A percentile compares a stretch with the other conserved stretches of the same genome.
phyloP scores from a whole-genome alignment of 495 filamentous ascomycete genomes.

The Penicillium herquei region DNA sequence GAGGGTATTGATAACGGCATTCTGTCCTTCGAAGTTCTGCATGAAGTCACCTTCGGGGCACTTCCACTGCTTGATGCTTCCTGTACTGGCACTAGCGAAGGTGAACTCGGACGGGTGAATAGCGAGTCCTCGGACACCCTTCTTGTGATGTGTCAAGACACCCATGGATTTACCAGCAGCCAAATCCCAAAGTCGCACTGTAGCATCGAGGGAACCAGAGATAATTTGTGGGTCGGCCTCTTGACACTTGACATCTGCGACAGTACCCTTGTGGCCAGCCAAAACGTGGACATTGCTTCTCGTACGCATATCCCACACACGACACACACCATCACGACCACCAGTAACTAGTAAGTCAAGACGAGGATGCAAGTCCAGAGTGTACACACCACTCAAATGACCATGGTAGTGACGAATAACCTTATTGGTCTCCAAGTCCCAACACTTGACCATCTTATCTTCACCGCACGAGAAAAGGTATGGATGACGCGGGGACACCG shows the following conservation, averaged over 20 bases:
- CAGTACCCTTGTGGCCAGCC: constrained; percentile 82
- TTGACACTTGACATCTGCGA: constrained; percentile 87
- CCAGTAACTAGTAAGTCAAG: constrained; percentile 94
- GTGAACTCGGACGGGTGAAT: constrained; percentile 94
- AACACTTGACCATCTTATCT: constrained; percentile 99
- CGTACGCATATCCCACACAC: constrained; percentile 99
- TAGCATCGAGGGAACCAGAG: constrained; percentile 83
- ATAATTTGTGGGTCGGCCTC: constrained; percentile 97
- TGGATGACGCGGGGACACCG: constrained; percentile 89
- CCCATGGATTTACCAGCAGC: constrained; percentile 96
- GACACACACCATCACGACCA: constrained; percentile 87
- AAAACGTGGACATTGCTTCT: constrained; percentile 93
- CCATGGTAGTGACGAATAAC: constrained; percentile 99
- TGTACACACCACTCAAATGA: constrained; percentile 94
- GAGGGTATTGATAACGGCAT: constrained; percentile 94
- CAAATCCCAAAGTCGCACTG: constrained; percentile 93
- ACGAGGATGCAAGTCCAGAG: constrained; percentile 84
- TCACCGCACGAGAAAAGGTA: constrained; percentile 98
- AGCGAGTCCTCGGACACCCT: constrained; percentile 83
- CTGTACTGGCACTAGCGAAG: constrained; percentile 86
- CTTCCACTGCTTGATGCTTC: constrained; percentile 99
- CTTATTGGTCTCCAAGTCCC: constrained; percentile 98
- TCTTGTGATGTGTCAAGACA: constrained; percentile 97
- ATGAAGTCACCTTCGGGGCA: constrained; percentile 98
- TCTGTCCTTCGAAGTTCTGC: constrained; percentile 98